phyloP scores from a whole-genome alignment of 1,139 yeast genomes.

The Petasospora fabianii region DNA sequence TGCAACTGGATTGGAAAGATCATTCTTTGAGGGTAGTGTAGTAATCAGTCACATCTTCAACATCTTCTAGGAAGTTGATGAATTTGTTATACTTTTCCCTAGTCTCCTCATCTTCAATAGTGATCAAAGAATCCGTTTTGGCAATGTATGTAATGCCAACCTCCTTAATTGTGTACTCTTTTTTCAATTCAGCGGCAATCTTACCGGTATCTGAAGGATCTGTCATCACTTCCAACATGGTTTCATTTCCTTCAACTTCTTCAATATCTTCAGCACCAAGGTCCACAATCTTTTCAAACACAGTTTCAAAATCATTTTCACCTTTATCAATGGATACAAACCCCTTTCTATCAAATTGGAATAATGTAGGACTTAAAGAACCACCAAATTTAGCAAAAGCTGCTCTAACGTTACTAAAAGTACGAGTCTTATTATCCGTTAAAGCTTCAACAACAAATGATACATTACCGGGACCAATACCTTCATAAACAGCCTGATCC shows the following conservation, averaged over 20 bases:
- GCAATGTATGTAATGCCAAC: slow-evolving; percentile 69
- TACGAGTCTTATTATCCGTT: slow-evolving; percentile 85
- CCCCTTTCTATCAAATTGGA: slow-evolving; percentile 75
- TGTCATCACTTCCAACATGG: slow-evolving; percentile 41
- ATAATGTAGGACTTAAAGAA: slow-evolving; percentile 70
- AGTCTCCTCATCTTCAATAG: slow-evolving; percentile 50
- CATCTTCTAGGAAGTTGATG: slow-evolving; percentile 57
- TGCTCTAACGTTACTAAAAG: slow-evolving; percentile 71
- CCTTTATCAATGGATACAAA: slow-evolving; percentile 49
- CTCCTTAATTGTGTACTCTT: slow-evolving; percentile 61
- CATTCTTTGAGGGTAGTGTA: slow-evolving; percentile 46
- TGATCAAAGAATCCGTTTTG: slow-evolving; percentile 55
- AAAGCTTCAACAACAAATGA: slow-evolving; percentile 80
- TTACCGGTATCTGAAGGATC: slow-evolving; percentile 60
- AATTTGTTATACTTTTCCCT: slow-evolving; percentile 55
- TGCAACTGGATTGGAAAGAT: no score
- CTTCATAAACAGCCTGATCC: slow-evolving; percentile 66
- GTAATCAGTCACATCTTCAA: slow-evolving; percentile 78
- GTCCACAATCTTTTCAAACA: slow-evolving; percentile 73
- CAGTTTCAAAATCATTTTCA: slow-evolving; percentile 47
- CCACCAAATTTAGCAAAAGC: slow-evolving; percentile 72
- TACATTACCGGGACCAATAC: slow-evolving; percentile 89
- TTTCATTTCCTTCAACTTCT: slow-evolving; percentile 40
- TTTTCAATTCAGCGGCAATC: slow-evolving; percentile 56
- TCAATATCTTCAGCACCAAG: slow-evolving; percentile 83